Conservation (phyloP, 1,284 basidiomycete species). For the Tilletia caries region DNA sequence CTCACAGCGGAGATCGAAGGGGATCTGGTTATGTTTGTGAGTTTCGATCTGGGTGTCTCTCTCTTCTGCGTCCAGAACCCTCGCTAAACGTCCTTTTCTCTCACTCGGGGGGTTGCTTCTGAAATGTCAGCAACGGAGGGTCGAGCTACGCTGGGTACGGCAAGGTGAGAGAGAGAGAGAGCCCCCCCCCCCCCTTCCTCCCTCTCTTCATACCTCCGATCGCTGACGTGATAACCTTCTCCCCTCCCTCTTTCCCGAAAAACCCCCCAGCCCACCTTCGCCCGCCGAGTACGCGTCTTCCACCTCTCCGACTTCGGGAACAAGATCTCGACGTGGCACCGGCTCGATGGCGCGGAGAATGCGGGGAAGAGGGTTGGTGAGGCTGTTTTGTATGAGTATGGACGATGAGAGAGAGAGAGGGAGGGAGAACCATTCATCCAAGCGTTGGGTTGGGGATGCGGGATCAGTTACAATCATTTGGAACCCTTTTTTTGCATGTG, state of each 20-base stretch:
- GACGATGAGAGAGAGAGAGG: too few relatives aligned
- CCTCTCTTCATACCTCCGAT: too few relatives aligned
- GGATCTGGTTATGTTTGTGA: conserved; percentile 23
- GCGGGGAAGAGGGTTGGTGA: background rate
- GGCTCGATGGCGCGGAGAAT: background rate
- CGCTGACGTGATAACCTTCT: too few relatives aligned
- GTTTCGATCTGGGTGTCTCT: background rate
- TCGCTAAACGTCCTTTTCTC: background rate
- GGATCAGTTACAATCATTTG: too few relatives aligned
- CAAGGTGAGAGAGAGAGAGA: conserved; percentile 61
- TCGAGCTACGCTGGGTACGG: conserved; percentile 73
- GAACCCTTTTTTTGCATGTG: too few relatives aligned
- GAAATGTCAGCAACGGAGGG: conserved; percentile 36
- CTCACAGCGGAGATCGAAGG: conserved; percentile 28
- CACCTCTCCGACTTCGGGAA: conserved; percentile 61
- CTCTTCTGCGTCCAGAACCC: background rate
- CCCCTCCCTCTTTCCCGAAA: conserved; percentile 13
- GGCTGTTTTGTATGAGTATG: background rate
- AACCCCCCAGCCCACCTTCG: conserved; percentile 61
- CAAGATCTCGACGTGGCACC: background rate
- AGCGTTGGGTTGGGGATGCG: too few relatives aligned
- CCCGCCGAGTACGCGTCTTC: conserved; percentile 81
- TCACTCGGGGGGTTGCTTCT: conserved; percentile 49
- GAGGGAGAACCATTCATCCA: too few relatives aligned
- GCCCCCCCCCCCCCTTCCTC: background rate